Percentiles rank a stretch among this genome's conserved stretches.
Conservation (phyloP, 2,329 filamentous ascomycete species). For the Blumeria graminis region DNA sequence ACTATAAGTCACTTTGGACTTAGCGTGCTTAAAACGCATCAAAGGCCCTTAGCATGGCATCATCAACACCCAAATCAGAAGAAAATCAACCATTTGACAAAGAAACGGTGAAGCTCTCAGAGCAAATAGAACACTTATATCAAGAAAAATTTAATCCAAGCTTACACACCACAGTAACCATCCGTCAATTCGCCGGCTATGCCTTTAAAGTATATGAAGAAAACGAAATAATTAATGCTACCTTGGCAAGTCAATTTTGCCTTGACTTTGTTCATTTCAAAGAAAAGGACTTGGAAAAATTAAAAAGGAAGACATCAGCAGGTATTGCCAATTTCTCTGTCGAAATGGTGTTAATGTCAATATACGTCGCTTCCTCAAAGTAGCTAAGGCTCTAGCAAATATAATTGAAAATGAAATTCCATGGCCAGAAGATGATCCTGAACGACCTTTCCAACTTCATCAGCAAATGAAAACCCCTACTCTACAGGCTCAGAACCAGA, state of each 20-base stretch:
- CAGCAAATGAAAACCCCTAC: background rate
- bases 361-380: background rate
- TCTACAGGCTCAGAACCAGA: background rate
- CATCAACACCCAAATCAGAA: background rate
- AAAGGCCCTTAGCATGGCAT: background rate
- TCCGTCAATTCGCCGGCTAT: background rate
- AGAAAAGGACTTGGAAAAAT: background rate
- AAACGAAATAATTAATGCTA: background rate
- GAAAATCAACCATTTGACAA: background rate
- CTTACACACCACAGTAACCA: background rate
- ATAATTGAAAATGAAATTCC: too few species aligned
- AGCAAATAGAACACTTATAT: background rate
- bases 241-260: background rate
- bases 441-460: background rate
- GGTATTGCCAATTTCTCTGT: background rate
- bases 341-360: background rate
- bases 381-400: background rate
- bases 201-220: background rate
- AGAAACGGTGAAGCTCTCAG: background rate
- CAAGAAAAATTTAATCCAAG: background rate
- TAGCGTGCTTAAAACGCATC: background rate
- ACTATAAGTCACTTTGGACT: background rate
- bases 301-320: background rate
- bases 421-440: background rate
- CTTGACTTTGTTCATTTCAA: background rate